A percentile compares a stretch with the other conserved stretches of the same genome.
phyloP scores from a whole-genome alignment of 1,139 yeast species.

The Hansenula sp. region DNA sequence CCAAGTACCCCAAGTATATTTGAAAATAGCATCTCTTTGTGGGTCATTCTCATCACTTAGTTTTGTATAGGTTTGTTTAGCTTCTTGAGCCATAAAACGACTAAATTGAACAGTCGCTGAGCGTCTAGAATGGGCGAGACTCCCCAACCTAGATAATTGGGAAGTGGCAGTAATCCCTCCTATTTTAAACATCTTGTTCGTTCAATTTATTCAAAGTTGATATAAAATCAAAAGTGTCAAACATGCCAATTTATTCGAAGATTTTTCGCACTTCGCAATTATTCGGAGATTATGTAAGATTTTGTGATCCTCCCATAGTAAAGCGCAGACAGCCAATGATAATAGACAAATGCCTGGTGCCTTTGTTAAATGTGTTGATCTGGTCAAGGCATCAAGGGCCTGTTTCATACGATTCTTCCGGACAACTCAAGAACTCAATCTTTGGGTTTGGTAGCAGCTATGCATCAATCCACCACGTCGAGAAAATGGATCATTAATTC shows the following conservation, averaged over 20 bases:
- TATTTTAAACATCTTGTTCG: neutral
- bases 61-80: constrained; percentile 40
- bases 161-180: neutral
- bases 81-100: constrained; percentile 18
- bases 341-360: too few relatives aligned
- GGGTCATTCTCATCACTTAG: constrained; percentile 64
- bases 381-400: too few relatives aligned
- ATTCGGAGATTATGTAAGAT: neutral
- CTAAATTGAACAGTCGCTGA: neutral
- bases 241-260: neutral
- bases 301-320: neutral
- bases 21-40: constrained; percentile 69
- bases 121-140: neutral
- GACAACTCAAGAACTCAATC: too few relatives aligned
- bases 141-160: neutral
- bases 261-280: neutral
- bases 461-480: too few relatives aligned
- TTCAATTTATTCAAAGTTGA: too few relatives aligned
- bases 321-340: too few relatives aligned
- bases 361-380: too few relatives aligned
- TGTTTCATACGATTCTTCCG: too few relatives aligned
- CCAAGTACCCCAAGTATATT: constrained; percentile 97
- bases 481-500: too few relatives aligned
- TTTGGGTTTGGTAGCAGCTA: too few relatives aligned
- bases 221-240: too few relatives aligned